These are phyloP conservation scores for Eucalyptus regnans DNA, from an alignment of 345 rosid species.

Conservation along the genomic window DNA sequence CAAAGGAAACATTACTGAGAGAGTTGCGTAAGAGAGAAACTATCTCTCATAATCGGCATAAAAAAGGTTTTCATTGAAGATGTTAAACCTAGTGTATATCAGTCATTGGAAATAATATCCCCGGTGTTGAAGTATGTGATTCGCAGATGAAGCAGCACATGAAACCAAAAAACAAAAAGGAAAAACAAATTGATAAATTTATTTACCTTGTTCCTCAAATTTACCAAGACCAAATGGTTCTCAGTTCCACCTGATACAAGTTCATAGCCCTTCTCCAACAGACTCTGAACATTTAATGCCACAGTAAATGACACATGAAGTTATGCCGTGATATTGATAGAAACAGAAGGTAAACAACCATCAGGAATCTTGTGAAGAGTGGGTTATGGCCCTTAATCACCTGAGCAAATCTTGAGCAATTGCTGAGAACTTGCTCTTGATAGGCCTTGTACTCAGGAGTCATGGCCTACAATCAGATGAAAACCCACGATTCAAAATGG, in stretches of 20 bases:
- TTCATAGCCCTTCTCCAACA: constrained; percentile 67
- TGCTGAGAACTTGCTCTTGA: constrained; percentile 83
- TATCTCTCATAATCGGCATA: not conserved
- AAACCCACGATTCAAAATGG: not conserved
- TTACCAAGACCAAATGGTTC: constrained; percentile 88
- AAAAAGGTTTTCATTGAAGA: not conserved
- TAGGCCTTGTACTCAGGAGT: constrained; percentile 85
- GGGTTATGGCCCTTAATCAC: constrained; percentile 7
- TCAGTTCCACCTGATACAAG: constrained; percentile 96
- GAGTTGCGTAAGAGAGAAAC: not conserved
- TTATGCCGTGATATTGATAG: not conserved
- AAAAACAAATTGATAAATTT: not conserved
- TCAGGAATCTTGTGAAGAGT: not conserved
- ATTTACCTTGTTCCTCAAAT: constrained; percentile 67
- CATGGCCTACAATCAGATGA: constrained; percentile 30
- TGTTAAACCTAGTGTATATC: not conserved
- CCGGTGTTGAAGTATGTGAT: not conserved
- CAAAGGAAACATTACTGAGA: not conserved
- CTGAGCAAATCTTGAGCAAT: constrained; percentile 71
- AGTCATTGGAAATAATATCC: not conserved
- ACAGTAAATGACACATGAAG: not conserved
- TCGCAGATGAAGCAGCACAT: not conserved
- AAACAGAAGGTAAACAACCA: not conserved
- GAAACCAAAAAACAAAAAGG: not conserved
- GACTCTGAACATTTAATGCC: constrained; percentile 34